Evolutionary conservation across 495 filamentous ascomycete species (phyloP).

Genomic region (Penicillium dipodomyicola): DNA sequence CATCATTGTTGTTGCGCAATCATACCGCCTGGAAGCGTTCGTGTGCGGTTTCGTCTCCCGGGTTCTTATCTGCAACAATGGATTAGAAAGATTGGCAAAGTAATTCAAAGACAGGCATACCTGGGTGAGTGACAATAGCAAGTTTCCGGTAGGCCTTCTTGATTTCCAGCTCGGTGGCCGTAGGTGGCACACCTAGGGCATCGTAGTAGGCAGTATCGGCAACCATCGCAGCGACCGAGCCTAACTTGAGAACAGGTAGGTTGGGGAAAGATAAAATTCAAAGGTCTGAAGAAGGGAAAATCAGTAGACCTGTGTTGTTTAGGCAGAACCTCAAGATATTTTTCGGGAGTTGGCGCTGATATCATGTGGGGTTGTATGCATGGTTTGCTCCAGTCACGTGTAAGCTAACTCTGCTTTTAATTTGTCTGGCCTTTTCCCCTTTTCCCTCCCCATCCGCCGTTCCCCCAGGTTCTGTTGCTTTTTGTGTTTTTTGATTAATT

Average conservation of each 20-base stretch:
- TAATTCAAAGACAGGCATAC: conserved; percentile 29
- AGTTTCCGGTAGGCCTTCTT: conserved; percentile 99
- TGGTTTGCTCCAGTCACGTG: conserved; percentile 11
- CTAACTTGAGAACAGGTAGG: not conserved
- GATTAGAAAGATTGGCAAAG: not conserved
- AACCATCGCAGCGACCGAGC: conserved; percentile 58
- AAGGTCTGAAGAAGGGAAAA: not conserved
- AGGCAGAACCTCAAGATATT: conserved; percentile 12
- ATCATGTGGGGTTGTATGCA: conserved; percentile 16
- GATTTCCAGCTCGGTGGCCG: conserved; percentile 91
- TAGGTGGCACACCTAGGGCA: conserved; percentile 79
- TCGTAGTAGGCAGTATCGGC: conserved; percentile 90
- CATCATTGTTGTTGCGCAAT: conserved; percentile 7
- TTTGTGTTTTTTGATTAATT: not conserved
- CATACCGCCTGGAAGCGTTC: conserved; percentile 82
- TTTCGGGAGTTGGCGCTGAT: conserved; percentile 11
- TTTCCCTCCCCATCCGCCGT: conserved; percentile 8
- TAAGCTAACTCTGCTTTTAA: conserved; percentile 11
- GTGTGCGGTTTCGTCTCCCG: conserved; percentile 91
- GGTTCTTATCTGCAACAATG: conserved; percentile 79
- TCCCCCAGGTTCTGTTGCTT: conserved; percentile 7
- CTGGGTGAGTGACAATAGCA: conserved; percentile 77
- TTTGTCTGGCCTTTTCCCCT: conserved; percentile 11
- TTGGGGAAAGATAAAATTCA: not conserved
- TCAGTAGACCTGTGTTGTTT: conserved; percentile 2